Base-by-base conservation (phyloP, 352 stramenopile genomes). In the Globisporangium viniferum region DNA sequence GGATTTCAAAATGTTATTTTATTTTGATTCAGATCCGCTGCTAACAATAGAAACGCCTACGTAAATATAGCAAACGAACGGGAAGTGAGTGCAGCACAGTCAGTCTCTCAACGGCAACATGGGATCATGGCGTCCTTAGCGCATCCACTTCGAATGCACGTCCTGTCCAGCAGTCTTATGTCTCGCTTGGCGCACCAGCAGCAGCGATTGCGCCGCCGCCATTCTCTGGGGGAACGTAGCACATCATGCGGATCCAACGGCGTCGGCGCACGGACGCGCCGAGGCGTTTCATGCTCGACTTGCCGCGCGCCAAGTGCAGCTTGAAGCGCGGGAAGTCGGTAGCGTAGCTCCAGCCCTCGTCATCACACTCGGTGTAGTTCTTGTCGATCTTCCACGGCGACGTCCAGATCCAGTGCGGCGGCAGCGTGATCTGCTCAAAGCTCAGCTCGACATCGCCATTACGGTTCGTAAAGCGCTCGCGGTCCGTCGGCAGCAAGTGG, bases 191-290 rank as follows among this genome's bases (percentile, higher is more conserved):
- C 12, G 54, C 53, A 20, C 15, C 31, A 12, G 46, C 29, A 49
- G 5, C 41, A 51, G 44, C 44, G 18, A 51, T 51, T 24, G 44
- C 18, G 35, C 29, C 44, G 24, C 44, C 48, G 8, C 27, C 44
- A 8, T 44, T 53, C 64, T 92, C 84, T 5, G 75, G 75, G 14
- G 85, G 85, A 22, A 92, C 83, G 54, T 86, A 92, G 12, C 76
- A 82, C 88, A 95, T 95, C 80, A 92, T 95, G 41, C 88, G 85
- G 53, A 93, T 93, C 88, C 88, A 95, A 49, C 87, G 85, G 56
- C 87, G 87, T 12, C 87, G 83, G 3, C 87, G 81, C 36, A 95
- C 87, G 0, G 82, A 92, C 31, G 81, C 82, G 10, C 87, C 87
- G 5, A 92, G 73, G 48, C 85, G 84, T 61, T 90, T 89, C 68